Evolutionary conservation across 805 yeast species (phyloP), one percentile per base, ranked within the genome.

Genomic region (Ogataea nitratoaversa): DNA sequence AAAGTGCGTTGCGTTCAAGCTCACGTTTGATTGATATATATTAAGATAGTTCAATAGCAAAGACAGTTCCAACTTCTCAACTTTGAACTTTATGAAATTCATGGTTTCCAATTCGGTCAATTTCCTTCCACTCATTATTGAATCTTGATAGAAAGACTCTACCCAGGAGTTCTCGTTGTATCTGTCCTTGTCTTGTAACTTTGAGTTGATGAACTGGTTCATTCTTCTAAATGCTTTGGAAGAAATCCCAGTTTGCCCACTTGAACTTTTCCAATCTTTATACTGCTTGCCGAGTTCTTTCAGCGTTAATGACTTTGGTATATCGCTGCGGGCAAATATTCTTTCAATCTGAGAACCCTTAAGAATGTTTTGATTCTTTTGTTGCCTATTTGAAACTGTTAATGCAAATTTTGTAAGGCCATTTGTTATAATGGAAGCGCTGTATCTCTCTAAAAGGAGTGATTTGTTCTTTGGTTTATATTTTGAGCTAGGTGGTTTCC

Each of bases 81-180:
- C 6, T 30, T 38, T 40, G 14, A 44, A n/a, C 22, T 23, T 25
- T 9, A 49, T 28, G 37, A 41, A 42, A 28, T 40, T 44, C 34
- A 34, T 30, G 1, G 45, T 40, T 19, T 48, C 53, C 4, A 42
- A 23, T 28, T 47, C 47, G 4, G 50, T 41, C 23, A 51, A 30
- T 16, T 32, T 34, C 11, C 43, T 27, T 2, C 24, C 27, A 14
- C 23, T 12, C 5, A 24, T 18, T 1, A 38, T 25, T 35, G 42
- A 31, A 13, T 43, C 42, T 3, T 34, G 24, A 32, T 45, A 51
- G 2, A 44, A 30, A 3, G 34, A 18, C 4, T 36, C 37, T 13
- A 49, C 30, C 49, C 48, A 41, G n/a, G 5, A 18, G 8, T 24
- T 13, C 9, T 16, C 9, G 9, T 17, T 13, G 6, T 19, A 11